These are phyloP conservation scores for Lumnitzera littorea DNA, from an alignment of 345 rosid genomes.

Conservation along the genomic window DNA sequence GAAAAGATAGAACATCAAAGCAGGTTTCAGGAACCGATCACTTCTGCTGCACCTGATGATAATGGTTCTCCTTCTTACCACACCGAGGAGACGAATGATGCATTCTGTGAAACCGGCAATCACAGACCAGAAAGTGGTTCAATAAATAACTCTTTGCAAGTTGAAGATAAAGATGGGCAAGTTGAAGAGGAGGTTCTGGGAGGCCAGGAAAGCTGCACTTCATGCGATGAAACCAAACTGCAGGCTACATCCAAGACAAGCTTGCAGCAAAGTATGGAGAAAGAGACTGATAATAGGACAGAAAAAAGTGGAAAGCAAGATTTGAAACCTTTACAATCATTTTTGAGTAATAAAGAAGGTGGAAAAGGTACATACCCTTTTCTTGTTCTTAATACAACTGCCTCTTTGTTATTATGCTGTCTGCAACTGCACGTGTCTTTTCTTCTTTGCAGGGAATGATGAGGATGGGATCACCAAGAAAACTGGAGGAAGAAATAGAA, in stretches of 20 bases:
- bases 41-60: slow-evolving; percentile 12
- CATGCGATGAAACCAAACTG: slow-evolving; percentile 16
- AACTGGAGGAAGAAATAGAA: slow-evolving; percentile 29
- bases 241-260: slow-evolving; percentile 12
- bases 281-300: slow-evolving; percentile 8
- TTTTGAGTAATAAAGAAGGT: slow-evolving; percentile 13
- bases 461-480: slow-evolving; percentile 5
- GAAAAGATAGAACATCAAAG: slow-evolving; percentile 21
- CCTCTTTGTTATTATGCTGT: slow-evolving; percentile 1
- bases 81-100: slow-evolving; percentile 4
- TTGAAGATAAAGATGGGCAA: slow-evolving; percentile 3
- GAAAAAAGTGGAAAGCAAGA: slow-evolving; percentile 22
- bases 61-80: background rate
- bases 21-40: slow-evolving; percentile 5
- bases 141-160: slow-evolving; percentile 5
- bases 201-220: background rate
- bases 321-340: slow-evolving; percentile 25
- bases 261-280: slow-evolving; percentile 13
- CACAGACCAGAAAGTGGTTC: slow-evolving; percentile 10
- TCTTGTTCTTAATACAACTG: slow-evolving; percentile 6
- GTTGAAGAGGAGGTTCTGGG: slow-evolving; percentile 8
- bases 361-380: slow-evolving; percentile 21
- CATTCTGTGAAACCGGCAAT: slow-evolving; percentile 12
- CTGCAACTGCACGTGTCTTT: slow-evolving; percentile 4
- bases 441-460: slow-evolving; percentile 33